Evolutionary conservation across 176 grass and related monocot genomes (phyloP).

Genomic region (Aegilops speltoides): DNA sequence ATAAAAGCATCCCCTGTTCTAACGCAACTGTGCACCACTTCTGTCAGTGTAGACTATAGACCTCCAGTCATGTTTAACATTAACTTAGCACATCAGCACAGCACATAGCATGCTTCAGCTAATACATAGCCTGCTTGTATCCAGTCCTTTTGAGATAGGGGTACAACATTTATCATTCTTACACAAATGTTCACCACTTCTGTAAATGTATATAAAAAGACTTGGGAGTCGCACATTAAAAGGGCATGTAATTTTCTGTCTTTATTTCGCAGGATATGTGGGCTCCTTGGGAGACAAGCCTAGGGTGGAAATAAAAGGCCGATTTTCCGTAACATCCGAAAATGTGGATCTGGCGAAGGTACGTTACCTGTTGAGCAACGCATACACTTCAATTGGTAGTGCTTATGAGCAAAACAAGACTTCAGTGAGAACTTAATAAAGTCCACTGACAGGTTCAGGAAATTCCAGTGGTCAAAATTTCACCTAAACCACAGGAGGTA

Average conservation of each 20-base stretch:
- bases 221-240: background rate
- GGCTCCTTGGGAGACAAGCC: slow-evolving; percentile 82
- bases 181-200: background rate
- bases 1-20: background rate
- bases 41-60: slow-evolving; percentile 13
- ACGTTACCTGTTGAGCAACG: background rate
- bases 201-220: background rate
- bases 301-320: slow-evolving; percentile 90
- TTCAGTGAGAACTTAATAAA: slow-evolving; percentile 28
- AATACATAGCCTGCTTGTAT: background rate
- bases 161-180: background rate
- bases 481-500: slow-evolving; percentile 70
- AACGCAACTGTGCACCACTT: background rate
- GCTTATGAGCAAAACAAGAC: slow-evolving; percentile 7
- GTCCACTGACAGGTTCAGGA: slow-evolving; percentile 59
- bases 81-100: background rate
- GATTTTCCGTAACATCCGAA: slow-evolving; percentile 98
- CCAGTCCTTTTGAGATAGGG: background rate
- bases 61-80: background rate
- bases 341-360: slow-evolving; percentile 99
- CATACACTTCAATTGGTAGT: background rate
- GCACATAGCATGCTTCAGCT: background rate
- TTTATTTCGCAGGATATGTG: slow-evolving; percentile 63
- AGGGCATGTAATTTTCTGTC: background rate
- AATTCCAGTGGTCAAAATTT: slow-evolving; percentile 40